A percentile compares a stretch with the other conserved stretches of the same genome.
phyloP scores from a whole-genome alignment of 129 eudicot genomes.

The Logfia minima region DNA sequence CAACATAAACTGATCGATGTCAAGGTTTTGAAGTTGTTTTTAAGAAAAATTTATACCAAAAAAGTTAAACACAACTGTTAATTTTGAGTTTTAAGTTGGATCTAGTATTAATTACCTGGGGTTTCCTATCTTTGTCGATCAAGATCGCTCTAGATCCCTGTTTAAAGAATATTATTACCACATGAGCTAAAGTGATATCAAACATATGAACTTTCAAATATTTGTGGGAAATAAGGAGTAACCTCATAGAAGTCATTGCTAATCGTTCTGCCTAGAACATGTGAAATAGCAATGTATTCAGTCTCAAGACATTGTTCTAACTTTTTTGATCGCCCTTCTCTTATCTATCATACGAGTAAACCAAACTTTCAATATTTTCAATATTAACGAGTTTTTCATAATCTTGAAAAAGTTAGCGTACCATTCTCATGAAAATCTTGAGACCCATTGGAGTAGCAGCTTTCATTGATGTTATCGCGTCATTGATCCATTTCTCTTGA shows the following conservation, averaged over 20 bases:
- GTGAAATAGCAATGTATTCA: conserved; percentile 27
- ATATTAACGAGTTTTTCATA: background rate
- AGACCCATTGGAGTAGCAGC: conserved; percentile 41
- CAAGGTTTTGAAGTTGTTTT: too few species aligned
- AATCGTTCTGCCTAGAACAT: conserved; percentile 28
- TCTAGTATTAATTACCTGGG: conserved; percentile 27
- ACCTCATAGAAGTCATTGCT: conserved; percentile 32
- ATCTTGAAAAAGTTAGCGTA: conserved; percentile 10
- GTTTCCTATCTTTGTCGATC: conserved; percentile 42
- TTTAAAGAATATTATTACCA: background rate
- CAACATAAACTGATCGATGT: conserved; percentile 5
- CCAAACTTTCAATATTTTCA: background rate
- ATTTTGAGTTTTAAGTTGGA: background rate
- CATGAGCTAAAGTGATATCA: background rate
- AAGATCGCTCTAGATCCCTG: conserved; percentile 45
- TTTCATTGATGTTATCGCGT: conserved; percentile 39
- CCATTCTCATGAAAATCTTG: conserved; percentile 37
- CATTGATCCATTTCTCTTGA: conserved; percentile 36
- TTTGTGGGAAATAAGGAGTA: background rate
- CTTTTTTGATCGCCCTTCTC: conserved; percentile 35
- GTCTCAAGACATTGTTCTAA: conserved; percentile 31
- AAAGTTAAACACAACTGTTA: background rate
- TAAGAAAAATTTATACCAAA: too few species aligned
- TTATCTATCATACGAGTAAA: conserved; percentile 20
- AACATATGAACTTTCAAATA: background rate